Conservation (phyloP, 2,329 filamentous ascomycete species). For the Apiospora marii region DNA sequence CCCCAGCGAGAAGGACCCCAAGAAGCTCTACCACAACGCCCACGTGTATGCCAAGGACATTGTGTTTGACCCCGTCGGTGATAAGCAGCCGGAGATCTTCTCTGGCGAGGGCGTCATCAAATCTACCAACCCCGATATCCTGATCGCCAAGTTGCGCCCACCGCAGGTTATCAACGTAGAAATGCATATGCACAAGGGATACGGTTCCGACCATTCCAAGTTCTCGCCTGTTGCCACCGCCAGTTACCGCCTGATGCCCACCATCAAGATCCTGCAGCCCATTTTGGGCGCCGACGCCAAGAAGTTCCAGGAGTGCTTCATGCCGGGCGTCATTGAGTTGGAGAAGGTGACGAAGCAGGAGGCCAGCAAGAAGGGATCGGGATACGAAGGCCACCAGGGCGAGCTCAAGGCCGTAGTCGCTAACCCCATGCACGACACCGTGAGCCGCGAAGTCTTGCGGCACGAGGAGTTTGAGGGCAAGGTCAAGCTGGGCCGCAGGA, state of each 20-base stretch:
- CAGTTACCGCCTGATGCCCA: constrained; percentile 88
- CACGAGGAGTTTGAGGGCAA: constrained; percentile 95
- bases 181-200: constrained; percentile 94
- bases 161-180: constrained; percentile 86
- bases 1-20: constrained; percentile 78
- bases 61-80: constrained; percentile 77
- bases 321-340: constrained; percentile 83
- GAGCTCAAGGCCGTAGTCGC: constrained; percentile 87
- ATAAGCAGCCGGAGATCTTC: constrained; percentile 72
- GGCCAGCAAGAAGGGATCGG: constrained; percentile 63
- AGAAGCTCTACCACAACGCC: constrained; percentile 84
- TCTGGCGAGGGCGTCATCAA: constrained; percentile 71
- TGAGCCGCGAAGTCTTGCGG: constrained; percentile 89
- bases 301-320: constrained; percentile 92
- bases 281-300: constrained; percentile 87
- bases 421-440: constrained; percentile 92
- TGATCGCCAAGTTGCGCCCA: constrained; percentile 92
- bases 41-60: constrained; percentile 84
- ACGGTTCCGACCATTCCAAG: constrained; percentile 94
- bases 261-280: constrained; percentile 82
- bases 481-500: constrained; percentile 87
- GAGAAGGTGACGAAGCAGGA: constrained; percentile 76
- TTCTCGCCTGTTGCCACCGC: constrained; percentile 97
- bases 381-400: constrained; percentile 77
- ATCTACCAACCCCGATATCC: constrained; percentile 88